A percentile compares a stretch with the other conserved stretches of the same genome.
Evolutionary conservation across 805 yeast genomes (phyloP).

Genomic region (Candida morakotiae): DNA sequence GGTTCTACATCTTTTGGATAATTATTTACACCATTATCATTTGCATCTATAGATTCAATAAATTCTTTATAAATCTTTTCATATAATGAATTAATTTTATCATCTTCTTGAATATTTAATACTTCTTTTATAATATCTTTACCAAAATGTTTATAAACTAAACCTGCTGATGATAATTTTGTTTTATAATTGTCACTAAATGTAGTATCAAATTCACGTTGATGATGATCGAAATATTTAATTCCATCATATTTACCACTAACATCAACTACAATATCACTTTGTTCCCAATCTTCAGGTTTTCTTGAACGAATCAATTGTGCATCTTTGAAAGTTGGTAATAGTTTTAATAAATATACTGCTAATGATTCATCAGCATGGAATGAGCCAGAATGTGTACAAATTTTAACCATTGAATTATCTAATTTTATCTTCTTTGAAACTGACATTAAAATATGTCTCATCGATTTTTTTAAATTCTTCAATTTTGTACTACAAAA

Average conservation of each 20-base stretch:
- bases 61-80: constrained; percentile 79
- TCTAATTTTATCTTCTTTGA: constrained; percentile 10
- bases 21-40: constrained; percentile 87
- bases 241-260: constrained; percentile 84
- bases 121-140: constrained; percentile 58
- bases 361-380: constrained; percentile 98
- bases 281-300: constrained; percentile 73
- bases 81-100: constrained; percentile 61
- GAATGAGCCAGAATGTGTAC: constrained; percentile 91
- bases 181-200: constrained; percentile 64
- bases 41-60: constrained; percentile 90
- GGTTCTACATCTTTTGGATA: constrained; percentile 54
- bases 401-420: constrained; percentile 50
- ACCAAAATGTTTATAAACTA: constrained; percentile 85
- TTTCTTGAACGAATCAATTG: constrained; percentile 79
- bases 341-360: constrained; percentile 71
- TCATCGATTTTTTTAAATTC: background rate
- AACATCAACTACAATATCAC: constrained; percentile 94
- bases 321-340: constrained; percentile 68
- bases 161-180: constrained; percentile 89
- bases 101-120: constrained; percentile 25
- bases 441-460: constrained; percentile 8
- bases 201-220: constrained; percentile 79
- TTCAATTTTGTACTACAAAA: background rate
- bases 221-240: constrained; percentile 94